Evolutionary conservation across 306 rosid species (phyloP).

Genomic region (Corylus avellana): DNA sequence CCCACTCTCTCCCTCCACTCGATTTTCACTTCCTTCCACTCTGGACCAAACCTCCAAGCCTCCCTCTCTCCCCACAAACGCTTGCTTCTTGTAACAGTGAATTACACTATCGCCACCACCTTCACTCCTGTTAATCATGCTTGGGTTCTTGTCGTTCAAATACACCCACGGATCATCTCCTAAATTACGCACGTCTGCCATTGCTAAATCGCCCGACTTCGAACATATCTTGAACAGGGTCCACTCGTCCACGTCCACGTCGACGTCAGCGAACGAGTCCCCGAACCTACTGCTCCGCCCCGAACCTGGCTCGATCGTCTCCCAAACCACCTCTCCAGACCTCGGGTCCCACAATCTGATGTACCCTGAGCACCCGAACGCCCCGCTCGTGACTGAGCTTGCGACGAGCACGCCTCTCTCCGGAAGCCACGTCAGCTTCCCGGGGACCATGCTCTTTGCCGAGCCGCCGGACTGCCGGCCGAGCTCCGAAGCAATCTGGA

Average conservation of each 20-base stretch:
- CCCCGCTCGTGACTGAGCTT: conserved; percentile 57
- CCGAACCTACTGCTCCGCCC: conserved; percentile 82
- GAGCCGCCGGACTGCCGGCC: conserved; percentile 72
- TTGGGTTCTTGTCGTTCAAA: conserved; percentile 76
- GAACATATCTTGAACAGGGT: conserved; percentile 75
- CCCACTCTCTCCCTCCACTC: conserved; percentile 31
- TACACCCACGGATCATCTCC: conserved; percentile 87
- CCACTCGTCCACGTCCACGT: conserved; percentile 58
- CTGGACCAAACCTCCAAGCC: conserved; percentile 86
- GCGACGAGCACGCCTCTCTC: conserved; percentile 54
- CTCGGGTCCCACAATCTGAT: conserved; percentile 78
- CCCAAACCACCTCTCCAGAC: conserved; percentile 75
- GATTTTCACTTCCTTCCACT: conserved; percentile 24
- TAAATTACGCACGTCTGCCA: conserved; percentile 78
- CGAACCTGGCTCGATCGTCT: conserved; percentile 80
- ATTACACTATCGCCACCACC: conserved; percentile 32
- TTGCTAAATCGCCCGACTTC: conserved; percentile 76
- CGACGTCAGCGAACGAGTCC: conserved; percentile 73
- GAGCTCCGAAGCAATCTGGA: conserved; percentile 50
- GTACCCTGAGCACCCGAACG: conserved; percentile 81
- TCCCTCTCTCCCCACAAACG: conserved; percentile 75
- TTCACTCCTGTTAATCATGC: conserved; percentile 39
- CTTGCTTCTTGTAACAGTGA: conserved; percentile 67
- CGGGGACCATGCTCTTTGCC: conserved; percentile 59
- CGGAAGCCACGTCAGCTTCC: conserved; percentile 67